Base-by-base conservation (phyloP, 441 rosid genomes). In the Jatropha multifida region DNA sequence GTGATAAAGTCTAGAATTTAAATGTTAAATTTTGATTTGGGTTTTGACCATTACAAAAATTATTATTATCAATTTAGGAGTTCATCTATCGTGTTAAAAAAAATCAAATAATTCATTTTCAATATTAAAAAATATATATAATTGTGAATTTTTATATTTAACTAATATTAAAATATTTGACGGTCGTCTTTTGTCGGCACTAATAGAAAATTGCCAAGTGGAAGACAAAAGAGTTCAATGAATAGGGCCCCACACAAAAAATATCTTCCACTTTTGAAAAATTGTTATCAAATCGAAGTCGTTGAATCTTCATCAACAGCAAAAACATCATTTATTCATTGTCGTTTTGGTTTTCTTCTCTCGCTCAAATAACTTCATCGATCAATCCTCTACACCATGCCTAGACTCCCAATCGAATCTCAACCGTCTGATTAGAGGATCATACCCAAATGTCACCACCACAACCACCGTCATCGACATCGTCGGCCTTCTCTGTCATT, bases 401-500 rank as follows among this genome's bases (percentile, higher is more conserved):
- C 75, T 27, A 65, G 7, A 20, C 6, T 38, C 40, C 40, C 63
- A 7, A 48, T 46, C 41, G 27, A 9, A 49, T 71, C 59, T 46
- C 71, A 65, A 3, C 60, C 66, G 17, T 60, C 66, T 46, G 42
- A 70, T 49, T 55, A 52, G 40, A 76, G 4, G 32, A 42, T 48
- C 54, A 32, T 32, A 41, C 54, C 48, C 65, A 74, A 26, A 55
- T 58, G 75, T 49, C 74, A 44, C 27, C 78, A 11, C 74, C 77
- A 11, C 48, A 44, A 4, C 9, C 48, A 6, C 48, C 48, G 48
- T 44, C 48, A 70, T 52, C 85, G 2, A 62, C 84, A 2, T 82
- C 92, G 0, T 70, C 87, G 5, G 85, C 87, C 5, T 90, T 90
- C 81, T 37, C 74, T 23, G 77, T 84, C 79, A 90, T 89, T 73